Evolutionary conservation across 768 basidiomycete genomes (phyloP), one percentile per base, ranked within the genome.

Genomic region (Tricholoma matsutake): DNA sequence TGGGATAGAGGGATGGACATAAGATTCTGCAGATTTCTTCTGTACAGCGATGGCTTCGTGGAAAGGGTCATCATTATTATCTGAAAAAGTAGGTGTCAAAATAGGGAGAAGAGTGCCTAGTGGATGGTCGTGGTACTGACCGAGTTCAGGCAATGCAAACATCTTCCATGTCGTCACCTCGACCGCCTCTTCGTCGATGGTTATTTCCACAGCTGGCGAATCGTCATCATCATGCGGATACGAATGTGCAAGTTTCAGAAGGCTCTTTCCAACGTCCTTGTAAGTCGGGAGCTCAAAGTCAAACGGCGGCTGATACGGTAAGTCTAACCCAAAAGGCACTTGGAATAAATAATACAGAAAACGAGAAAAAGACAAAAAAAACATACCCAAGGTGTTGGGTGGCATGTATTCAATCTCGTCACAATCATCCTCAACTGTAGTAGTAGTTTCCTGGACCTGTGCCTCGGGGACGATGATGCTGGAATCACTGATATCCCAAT

Each of bases 401-500:
- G 82, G 71, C 75, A 80, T 79, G 63, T 82, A 84, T 64, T 85
- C 83, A 47, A 84, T 70, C 61, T 83, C 82, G 56, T 81, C 81
- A 53, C 71, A 69, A 64, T 79, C 78, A 54, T 78, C 75, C 55
- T 32, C n/a, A 0, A 65, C 62, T 6, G 66, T 59, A 25, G 22
- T 59, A 25, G 22, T 25, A 34, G 63, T 61, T 43, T 75, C 74
- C 54, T 75, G 70, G 6, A 66, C 29, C 58, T 72, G 64, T 3
- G 64, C 65, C 43, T 75, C 76, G 2, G 70, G 71, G 14, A 70
- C 54, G 1, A 68, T 71, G 13, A 80, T 73, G 56, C 73, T 75
- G 0, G 70, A 68, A 25, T 91, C 89, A 64, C 84, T 86, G 34
- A 90, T 81, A 65, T 94, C 90, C 91, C 91, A 94, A 59, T 88